Evolutionary conservation across 495 filamentous ascomycete genomes (phyloP), one percentile per base, ranked within the genome.

Genomic region (Friedmanniomyces simplex): DNA sequence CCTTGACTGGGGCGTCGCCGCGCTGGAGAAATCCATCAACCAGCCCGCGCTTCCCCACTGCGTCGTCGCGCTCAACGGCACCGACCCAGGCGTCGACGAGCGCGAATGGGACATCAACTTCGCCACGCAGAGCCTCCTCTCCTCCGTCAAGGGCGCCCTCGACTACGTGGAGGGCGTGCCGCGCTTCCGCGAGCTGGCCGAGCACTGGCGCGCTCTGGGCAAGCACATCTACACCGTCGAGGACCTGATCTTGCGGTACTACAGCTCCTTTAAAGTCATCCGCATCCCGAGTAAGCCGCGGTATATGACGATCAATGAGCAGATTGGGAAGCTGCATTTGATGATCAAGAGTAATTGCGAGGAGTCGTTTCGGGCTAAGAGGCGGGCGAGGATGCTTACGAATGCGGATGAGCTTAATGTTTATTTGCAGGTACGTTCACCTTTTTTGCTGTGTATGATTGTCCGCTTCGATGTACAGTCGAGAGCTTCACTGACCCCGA

Each of bases 1-100:
- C 4, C 65, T 79, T 18, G 63, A 73, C 22, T 74, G 72, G 71
- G 74, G 70, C 8, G 57, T 65, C 1, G 60, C 67, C 16, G 62
- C 69, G 1, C 46, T 82, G 26, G 76, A 82, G 62, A 77, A 72
- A 48, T 80, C 79, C 1, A 63, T 74, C 37, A 80, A 81, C 52
- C 80, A 83, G 52, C 76, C 78, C 0, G 69, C 68, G 1, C 64
- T 81, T 16, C 79, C 80, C 1, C 79, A 81, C 58, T 73, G 71
- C 11, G 72, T 83, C 36, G 77, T 83, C 37, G 76, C 70, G 0
- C 65, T 81, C 3, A 82, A 81, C 63, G 74, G 74, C 0, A 72
- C 71, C 0, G 74, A 79, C n/a, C 65, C 67, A 32, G 63, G 64
- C 18, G 68, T 79, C 4, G 70, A 79, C 36, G 65, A 69, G n/a